phyloP scores from a whole-genome alignment of 2,329 filamentous ascomycete genomes.

The Fusarium burgessii region DNA sequence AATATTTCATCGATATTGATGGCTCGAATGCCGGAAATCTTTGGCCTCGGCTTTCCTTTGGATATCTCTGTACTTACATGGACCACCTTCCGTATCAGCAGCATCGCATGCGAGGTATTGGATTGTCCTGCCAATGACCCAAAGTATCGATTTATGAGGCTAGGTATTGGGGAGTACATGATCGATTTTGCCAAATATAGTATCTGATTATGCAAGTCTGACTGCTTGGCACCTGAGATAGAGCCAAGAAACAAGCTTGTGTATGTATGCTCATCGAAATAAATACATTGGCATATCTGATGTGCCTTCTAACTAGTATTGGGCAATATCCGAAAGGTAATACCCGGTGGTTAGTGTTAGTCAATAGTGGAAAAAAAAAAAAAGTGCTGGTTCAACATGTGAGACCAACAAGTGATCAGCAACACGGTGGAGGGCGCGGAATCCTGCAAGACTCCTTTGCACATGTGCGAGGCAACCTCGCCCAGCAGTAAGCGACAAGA shows the following conservation, averaged over 20 bases:
- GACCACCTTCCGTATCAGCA: background rate
- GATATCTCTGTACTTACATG: constrained; percentile 9
- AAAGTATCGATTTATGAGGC: background rate
- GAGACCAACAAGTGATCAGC: constrained; percentile 23
- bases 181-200: background rate
- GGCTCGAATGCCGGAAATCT: constrained; percentile 6
- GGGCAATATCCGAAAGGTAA: constrained; percentile 9
- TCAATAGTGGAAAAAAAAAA: background rate
- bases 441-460: constrained; percentile 20
- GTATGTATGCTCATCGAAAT: background rate
- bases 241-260: constrained; percentile 8
- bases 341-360: constrained; percentile 4
- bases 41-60: constrained; percentile 22
- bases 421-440: constrained; percentile 14
- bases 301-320: constrained; percentile 4
- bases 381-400: constrained; percentile 16
- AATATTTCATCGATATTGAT: constrained; percentile 1
- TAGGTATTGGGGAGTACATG: background rate
- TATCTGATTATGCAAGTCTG: constrained; percentile 10
- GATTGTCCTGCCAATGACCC: constrained; percentile 1
- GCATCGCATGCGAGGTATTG: constrained; percentile 2
- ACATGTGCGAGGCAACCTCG: constrained; percentile 16
- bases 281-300: constrained; percentile 13
- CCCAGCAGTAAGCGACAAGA: constrained; percentile 13
- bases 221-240: constrained; percentile 8